Evolutionary conservation across 2,329 filamentous ascomycete genomes (phyloP).

Genomic region (Colletotrichum chrysophilum): DNA sequence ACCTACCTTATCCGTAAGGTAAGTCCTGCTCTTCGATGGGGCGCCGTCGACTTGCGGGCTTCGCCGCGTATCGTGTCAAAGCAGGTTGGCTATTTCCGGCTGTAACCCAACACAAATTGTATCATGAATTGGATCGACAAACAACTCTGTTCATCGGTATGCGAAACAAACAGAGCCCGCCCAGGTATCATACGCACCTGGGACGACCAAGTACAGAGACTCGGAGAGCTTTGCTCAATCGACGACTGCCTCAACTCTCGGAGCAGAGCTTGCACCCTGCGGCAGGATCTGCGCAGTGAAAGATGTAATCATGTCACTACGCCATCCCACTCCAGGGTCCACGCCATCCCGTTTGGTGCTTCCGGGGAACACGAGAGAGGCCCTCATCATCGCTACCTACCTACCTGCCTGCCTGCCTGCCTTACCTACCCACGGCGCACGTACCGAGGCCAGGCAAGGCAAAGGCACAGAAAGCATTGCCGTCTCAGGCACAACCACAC

Average conservation of each 20-base stretch:
- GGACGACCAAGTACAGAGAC: background rate
- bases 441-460: background rate
- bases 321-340: background rate
- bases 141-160: background rate
- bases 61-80: background rate
- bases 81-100: background rate
- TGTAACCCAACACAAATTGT: background rate
- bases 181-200: background rate
- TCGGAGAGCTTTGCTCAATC: background rate
- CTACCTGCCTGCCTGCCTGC: background rate
- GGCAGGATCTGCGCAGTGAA: background rate
- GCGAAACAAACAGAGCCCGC: background rate
- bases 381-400: background rate
- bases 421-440: background rate
- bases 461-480: background rate
- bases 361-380: background rate
- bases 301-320: background rate
- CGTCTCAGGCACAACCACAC: background rate
- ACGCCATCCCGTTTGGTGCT: background rate
- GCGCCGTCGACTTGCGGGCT: background rate
- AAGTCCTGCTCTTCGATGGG: background rate
- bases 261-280: background rate
- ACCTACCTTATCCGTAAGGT: background rate
- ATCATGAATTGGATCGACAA: background rate
- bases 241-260: background rate